Conservation (phyloP, 2,329 filamentous ascomycete species). For the Cladosporium cucumerinum region DNA sequence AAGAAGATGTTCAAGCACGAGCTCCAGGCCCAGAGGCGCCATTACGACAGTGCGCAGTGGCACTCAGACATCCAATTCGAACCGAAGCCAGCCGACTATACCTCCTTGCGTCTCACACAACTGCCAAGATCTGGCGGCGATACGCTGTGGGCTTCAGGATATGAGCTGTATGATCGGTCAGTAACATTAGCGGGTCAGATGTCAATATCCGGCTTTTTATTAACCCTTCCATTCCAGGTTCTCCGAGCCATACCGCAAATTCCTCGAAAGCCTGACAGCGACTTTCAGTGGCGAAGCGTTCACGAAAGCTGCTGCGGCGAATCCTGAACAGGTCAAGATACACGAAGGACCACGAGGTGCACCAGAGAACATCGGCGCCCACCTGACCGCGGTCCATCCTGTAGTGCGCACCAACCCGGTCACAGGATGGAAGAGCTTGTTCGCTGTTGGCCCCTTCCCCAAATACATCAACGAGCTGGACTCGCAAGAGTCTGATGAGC, state of each 20-base stretch:
- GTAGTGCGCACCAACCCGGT: conserved; percentile 58
- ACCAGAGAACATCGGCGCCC: conserved; percentile 53
- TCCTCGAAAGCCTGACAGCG: conserved; percentile 58
- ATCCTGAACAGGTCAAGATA: conserved; percentile 44
- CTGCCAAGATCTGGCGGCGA: conserved; percentile 54
- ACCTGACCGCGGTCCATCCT: conserved; percentile 41
- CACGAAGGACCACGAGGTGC: conserved; percentile 18
- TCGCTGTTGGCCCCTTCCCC: conserved; percentile 57
- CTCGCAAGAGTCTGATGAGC: conserved; percentile 23
- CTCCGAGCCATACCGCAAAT: conserved; percentile 53
- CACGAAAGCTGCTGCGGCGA: conserved; percentile 26
- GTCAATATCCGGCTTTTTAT: not conserved
- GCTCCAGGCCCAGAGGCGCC: conserved; percentile 27
- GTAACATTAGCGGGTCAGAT: not conserved
- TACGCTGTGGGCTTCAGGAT: conserved; percentile 66
- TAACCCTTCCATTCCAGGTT: conserved; percentile 40
- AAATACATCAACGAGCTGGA: conserved; percentile 52
- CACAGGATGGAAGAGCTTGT: conserved; percentile 60
- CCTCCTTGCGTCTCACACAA: conserved; percentile 55
- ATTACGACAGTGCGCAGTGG: conserved; percentile 41
- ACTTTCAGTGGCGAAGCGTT: conserved; percentile 43
- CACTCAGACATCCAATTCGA: conserved; percentile 48
- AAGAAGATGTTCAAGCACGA: conserved; percentile 34
- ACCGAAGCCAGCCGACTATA: conserved; percentile 52
- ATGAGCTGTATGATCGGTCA: conserved; percentile 58